These are phyloP conservation scores for Mycena amicta DNA, from an alignment of 768 basidiomycete species.

Conservation along the genomic window DNA sequence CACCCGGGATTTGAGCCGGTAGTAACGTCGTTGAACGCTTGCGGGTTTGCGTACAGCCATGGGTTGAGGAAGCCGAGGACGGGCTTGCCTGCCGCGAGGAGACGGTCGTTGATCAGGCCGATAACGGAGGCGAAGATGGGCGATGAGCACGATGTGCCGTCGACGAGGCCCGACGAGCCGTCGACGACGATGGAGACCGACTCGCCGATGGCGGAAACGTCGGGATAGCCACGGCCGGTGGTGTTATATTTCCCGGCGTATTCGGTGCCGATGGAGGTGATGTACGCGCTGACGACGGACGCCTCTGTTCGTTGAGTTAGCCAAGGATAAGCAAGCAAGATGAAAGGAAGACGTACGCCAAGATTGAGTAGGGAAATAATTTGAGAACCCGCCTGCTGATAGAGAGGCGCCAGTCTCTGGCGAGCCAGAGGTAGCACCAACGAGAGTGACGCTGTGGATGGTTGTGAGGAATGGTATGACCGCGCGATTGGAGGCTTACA, in stretches of 20 bases:
- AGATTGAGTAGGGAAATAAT: conserved; percentile 35
- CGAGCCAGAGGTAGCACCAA: conserved; percentile 45
- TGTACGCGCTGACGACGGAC: conserved; percentile 17
- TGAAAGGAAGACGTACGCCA: conserved; percentile 20
- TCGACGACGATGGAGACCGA: conserved; percentile 22
- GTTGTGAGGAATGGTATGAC: background rate
- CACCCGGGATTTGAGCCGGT: conserved; percentile 47
- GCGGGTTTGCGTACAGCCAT: conserved; percentile 42
- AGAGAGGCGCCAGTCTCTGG: conserved; percentile 43
- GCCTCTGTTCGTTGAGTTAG: background rate
- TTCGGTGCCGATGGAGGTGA: conserved; percentile 20
- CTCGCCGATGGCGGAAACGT: conserved; percentile 47
- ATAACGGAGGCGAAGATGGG: conserved; percentile 52
- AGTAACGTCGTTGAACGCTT: conserved; percentile 45
- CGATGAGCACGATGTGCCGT: conserved; percentile 51
- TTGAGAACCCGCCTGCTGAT: conserved; percentile 56
- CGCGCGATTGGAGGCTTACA: conserved; percentile 24
- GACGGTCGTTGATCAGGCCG: conserved; percentile 47
- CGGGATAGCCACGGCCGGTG: conserved; percentile 34
- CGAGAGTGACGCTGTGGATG: conserved; percentile 33
- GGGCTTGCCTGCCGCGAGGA: conserved; percentile 34
- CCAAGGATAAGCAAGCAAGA: conserved; percentile 17
- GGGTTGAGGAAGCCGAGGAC: conserved; percentile 26
- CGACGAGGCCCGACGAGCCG: conserved; percentile 28
- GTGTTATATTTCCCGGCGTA: conserved; percentile 19